phyloP scores from a whole-genome alignment of 352 stramenopile genomes.

The Globisporangium megalacanthum region DNA sequence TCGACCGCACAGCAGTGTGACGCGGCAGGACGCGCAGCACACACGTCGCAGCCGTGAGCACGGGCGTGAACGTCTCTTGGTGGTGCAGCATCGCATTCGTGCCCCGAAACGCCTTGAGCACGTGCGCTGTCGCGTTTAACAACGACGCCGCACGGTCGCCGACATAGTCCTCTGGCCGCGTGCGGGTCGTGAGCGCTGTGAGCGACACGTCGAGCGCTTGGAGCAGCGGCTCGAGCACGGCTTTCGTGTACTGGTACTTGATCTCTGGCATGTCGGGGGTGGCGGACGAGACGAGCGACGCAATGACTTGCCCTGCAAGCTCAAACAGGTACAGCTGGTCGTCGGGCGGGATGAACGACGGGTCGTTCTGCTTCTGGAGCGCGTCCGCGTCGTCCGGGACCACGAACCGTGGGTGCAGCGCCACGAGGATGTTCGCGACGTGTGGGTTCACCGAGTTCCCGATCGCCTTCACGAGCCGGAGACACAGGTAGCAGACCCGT shows the following conservation, averaged over 20 bases:
- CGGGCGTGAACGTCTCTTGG: constrained; percentile 69
- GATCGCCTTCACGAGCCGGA: constrained; percentile 78
- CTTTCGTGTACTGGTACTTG: constrained; percentile 74
- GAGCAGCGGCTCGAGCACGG: constrained; percentile 67
- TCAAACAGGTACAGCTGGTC: constrained; percentile 87
- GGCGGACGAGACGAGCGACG: constrained; percentile 32
- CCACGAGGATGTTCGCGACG: constrained; percentile 61
- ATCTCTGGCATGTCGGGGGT: constrained; percentile 38
- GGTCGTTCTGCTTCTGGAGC: constrained; percentile 29
- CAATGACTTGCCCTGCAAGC: constrained; percentile 77
- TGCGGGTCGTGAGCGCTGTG: constrained; percentile 19
- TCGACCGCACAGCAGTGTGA: constrained; percentile 55
- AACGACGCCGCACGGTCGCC: constrained; percentile 50
- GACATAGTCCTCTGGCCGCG: constrained; percentile 32
- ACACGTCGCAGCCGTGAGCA: constrained; percentile 54
- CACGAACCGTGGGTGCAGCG: constrained; percentile 58
- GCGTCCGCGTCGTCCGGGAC: constrained; percentile 39
- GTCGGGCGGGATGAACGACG: constrained; percentile 55
- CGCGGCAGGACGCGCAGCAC: constrained; percentile 49
- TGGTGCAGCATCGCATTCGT: constrained; percentile 69
- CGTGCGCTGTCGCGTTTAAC: constrained; percentile 75
- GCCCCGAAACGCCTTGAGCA: constrained; percentile 79
- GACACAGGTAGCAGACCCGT: constrained; percentile 78
- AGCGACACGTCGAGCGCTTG: constrained; percentile 56
- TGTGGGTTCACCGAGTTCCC: constrained; percentile 65